These are phyloP conservation scores for Ramularia endophylla DNA, from an alignment of 2,329 filamentous ascomycete genomes.

Conservation along the genomic window DNA sequence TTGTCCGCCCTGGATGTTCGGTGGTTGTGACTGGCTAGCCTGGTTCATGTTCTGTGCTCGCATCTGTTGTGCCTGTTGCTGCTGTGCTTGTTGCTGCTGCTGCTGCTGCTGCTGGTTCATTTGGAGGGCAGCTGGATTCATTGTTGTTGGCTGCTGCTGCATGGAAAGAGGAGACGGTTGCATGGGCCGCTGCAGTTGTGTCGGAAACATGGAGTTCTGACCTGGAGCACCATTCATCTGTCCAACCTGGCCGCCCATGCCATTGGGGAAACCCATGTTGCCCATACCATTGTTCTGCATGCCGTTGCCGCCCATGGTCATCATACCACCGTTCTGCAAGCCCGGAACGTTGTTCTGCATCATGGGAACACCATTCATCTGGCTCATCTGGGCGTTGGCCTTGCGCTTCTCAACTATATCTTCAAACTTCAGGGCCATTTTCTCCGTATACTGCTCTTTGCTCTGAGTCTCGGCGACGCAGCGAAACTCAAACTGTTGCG, in stretches of 20 bases:
- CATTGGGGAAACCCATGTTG: conserved; percentile 5
- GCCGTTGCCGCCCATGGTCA: conserved; percentile 10
- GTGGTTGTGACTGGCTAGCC: conserved; percentile 1
- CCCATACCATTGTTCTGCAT: conserved; percentile 6
- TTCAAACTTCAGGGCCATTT: conserved; percentile 22
- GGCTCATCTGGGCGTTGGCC: conserved; percentile 5
- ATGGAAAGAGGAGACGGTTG: conserved; percentile 22
- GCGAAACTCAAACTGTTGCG: conserved; percentile 22
- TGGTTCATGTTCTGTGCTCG: conserved; percentile 8
- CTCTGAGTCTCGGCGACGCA: conserved; percentile 20
- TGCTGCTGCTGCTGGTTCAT: conserved; percentile 9
- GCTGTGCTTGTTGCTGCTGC: conserved; percentile 19
- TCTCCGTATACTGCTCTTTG: conserved; percentile 24
- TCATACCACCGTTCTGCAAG: conserved; percentile 5
- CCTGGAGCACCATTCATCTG: not conserved
- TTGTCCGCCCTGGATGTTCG: conserved; percentile 5
- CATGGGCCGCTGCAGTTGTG: conserved; percentile 26
- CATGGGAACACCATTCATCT: conserved; percentile 4
- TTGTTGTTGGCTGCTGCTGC: conserved; percentile 16
- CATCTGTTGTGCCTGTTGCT: conserved; percentile 18
- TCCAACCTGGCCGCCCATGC: conserved; percentile 17
- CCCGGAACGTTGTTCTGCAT: too few species aligned
- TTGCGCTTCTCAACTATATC: conserved; percentile 23
- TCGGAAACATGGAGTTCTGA: conserved; percentile 21
- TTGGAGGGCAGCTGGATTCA: conserved; percentile 24